Base-by-base conservation (phyloP, 139 green algal genomes). In the Desmodesmus armatus region DNA sequence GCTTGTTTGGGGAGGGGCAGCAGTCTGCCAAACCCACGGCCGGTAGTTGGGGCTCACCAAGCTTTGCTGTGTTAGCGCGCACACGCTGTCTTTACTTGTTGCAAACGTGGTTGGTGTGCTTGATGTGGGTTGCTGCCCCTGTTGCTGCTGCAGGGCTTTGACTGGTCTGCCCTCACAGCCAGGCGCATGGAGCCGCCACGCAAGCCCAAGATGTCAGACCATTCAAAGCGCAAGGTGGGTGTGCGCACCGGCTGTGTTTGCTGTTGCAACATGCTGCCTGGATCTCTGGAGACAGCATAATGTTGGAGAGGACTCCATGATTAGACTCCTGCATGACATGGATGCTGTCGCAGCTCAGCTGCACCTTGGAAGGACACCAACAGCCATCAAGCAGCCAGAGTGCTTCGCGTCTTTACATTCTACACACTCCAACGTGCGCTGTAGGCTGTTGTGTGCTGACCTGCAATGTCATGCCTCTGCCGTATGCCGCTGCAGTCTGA, bases 131-230 rank as follows among this genome's bases (percentile, higher is more conserved):
- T n/a, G n/a, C 49, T n/a, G 3, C 29, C 2, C 3, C 5, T 40
- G n/a, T n/a, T 67, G 29, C 21, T 44, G 41, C 5, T 80, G 58
- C 80, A 95, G 55, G 91, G 87, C 43, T 95, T 99, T 87, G 95
- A 99, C 87, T 99, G 97, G 97, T 90, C 96, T 0, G 88, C 88
- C 23, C 90, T 99, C 73, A 87, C 92, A 27, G 91, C 92, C 0
- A 88, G 94, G n/a, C 93, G 94, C 83, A 91, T 99, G 80, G 76
- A 91, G 49, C 90, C 94, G 43, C 94, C 94, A 3, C 87, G 94
- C 49, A 87, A 90, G 62, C 96, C 95, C 60, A 92, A 93, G 67
- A 89, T 94, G 3, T 77, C 80, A 25, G 96, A 98, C 88, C 91
- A 88, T 19, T 79, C 90, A 39, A 98, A 98, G 90, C 92, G 96